Percentiles rank a stretch among this genome's conserved stretches.
Conservation (phyloP, 169 alveolate genomes). For the Plasmodium inui region DNA sequence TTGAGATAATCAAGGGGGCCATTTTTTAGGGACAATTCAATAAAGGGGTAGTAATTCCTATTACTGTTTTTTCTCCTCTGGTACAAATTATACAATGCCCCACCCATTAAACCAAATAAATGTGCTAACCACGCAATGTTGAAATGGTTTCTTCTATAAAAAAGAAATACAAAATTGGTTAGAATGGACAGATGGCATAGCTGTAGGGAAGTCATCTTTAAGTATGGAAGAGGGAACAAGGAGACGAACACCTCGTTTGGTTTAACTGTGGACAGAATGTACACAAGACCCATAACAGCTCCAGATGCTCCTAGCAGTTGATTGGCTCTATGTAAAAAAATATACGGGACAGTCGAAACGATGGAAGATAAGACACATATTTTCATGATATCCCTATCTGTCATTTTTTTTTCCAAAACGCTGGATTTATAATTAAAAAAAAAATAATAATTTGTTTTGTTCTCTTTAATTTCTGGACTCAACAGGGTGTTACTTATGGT, state of each 20-base stretch:
- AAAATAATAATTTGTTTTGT: conserved; percentile 37
- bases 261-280: conserved; percentile 80
- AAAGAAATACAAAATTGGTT: conserved; percentile 80
- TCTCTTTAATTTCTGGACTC: conserved; percentile 74
- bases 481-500: conserved; percentile 53
- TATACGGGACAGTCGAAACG: conserved; percentile 58
- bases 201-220: conserved; percentile 81
- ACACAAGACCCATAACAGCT: conserved; percentile 84
- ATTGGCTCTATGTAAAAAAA: conserved; percentile 42
- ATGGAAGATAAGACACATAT: conserved; percentile 51
- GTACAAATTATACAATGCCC: conserved; percentile 79
- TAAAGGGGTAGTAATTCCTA: conserved; percentile 64
- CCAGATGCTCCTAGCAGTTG: conserved; percentile 87
- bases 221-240: conserved; percentile 83
- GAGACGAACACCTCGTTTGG: conserved; percentile 83
- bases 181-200: conserved; percentile 81
- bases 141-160: conserved; percentile 68
- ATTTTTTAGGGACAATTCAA: conserved; percentile 59
- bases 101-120: conserved; percentile 82
- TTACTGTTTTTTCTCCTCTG: conserved; percentile 76
- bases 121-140: conserved; percentile 88
- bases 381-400: conserved; percentile 40
- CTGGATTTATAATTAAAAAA: conserved; percentile 61
- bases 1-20: conserved; percentile 65
- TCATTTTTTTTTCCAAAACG: conserved; percentile 65